Base-by-base conservation (phyloP, 805 yeast genomes). In the Candida methanosorbosa region DNA sequence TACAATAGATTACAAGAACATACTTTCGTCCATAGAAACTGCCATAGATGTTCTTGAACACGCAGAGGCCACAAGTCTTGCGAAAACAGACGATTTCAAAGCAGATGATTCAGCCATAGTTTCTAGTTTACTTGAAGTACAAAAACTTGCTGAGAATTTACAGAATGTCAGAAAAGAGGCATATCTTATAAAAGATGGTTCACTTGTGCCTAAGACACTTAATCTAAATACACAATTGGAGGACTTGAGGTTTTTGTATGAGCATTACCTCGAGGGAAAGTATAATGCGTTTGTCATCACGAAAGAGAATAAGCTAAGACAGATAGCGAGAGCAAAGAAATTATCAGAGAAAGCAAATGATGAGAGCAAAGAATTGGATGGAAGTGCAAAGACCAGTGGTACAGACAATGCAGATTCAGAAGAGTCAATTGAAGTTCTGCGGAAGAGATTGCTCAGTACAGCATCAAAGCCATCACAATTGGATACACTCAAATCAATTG, bases 391-490 rank as follows among this genome's bases (percentile, higher is more conserved):
- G 6, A 7, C 28, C 5, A 27, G n/a, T 17, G 20, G 13, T 12
- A 17, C 26, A 24, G 13, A 11, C n/a, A n/a, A 33, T 28, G 21
- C 27, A 29, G 19, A 29, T 19, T 38, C 40, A n/a, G 49, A 41
- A 16, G 59, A 57, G 33, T 44, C 56, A 1, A 42, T 56, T 9
- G 54, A 51, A 9, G 37, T 46, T 2, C 37, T 58, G 16, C 40
- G 57, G 28, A 43, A 48, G 27, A 45, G 62, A 22, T 42, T 58
- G 11, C 25, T 58, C n/a, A 40, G 50, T 3, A 45, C 54, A 1
- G 36, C 30, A 7, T 32, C 39, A 15, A 15, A 35, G 13, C 38
- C 50, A 18, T 43, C 54, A 2, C 50, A 54, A 35, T 42, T 56
- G 17, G 61, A 58, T 37, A 32, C 48, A 6, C 30, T 52, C 4